Percentiles rank a stretch among this genome's conserved stretches.
These are phyloP conservation scores for Cornus controversa DNA, from an alignment of 148 eudicot species.

Conservation along the genomic window DNA sequence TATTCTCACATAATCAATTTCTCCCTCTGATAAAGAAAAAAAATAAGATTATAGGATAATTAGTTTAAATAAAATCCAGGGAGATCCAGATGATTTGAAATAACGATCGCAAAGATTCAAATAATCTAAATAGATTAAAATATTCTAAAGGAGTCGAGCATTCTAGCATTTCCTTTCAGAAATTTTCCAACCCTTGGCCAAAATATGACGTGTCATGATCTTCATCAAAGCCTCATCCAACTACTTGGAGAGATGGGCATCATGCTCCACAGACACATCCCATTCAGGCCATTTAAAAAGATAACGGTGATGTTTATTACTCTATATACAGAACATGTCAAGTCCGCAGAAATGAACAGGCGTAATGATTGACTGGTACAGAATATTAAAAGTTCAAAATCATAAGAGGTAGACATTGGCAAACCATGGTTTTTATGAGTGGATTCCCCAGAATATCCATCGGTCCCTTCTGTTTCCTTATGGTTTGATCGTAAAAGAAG, in stretches of 20 bases:
- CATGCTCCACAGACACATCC: conserved; percentile 5
- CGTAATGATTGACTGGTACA: not conserved
- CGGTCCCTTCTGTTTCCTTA: conserved; percentile 28
- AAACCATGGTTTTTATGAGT: conserved; percentile 47
- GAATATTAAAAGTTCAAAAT: not conserved
- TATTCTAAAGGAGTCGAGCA: conserved; percentile 7
- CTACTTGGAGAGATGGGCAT: not conserved
- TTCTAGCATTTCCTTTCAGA: not conserved
- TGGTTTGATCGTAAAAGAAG: conserved; percentile 64
- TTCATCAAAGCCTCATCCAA: conserved; percentile 2
- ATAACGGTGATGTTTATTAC: not conserved
- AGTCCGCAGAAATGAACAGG: not conserved
- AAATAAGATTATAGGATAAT: not conserved
- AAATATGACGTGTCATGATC: not conserved
- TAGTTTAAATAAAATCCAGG: not conserved
- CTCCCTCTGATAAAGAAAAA: conserved; percentile 45
- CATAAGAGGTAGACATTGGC: conserved; percentile 11
- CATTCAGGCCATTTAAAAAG: not conserved
- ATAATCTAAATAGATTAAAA: not conserved
- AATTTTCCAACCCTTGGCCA: not conserved
- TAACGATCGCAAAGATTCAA: not conserved
- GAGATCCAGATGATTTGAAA: not conserved
- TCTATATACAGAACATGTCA: not conserved
- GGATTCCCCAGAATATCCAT: conserved; percentile 35
- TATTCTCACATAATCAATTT: conserved; percentile 75